Percentiles rank a stretch among this genome's conserved stretches.
Evolutionary conservation across 2,329 filamentous ascomycete genomes (phyloP).

Genomic region (Penicillium sp.): DNA sequence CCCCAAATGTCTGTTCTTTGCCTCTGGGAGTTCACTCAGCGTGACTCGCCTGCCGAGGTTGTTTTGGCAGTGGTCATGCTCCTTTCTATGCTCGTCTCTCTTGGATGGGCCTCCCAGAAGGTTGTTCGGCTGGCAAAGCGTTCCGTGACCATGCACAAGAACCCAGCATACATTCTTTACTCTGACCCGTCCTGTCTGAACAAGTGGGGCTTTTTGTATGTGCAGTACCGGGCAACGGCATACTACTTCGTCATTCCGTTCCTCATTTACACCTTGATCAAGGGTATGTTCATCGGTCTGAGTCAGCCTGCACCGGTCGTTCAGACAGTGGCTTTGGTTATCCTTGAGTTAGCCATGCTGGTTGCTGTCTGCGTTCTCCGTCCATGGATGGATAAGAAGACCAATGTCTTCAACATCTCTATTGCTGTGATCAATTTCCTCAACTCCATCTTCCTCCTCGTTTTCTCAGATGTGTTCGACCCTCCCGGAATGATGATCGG

Average conservation of each 20-base stretch:
- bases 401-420: constrained; percentile 92
- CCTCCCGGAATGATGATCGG: constrained; percentile 80
- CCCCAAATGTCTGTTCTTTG: constrained; percentile 87
- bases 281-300: constrained; percentile 84
- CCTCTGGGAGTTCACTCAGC: constrained; percentile 87
- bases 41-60: constrained; percentile 81
- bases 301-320: constrained; percentile 68
- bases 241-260: constrained; percentile 91
- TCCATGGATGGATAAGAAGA: constrained; percentile 99
- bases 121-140: constrained; percentile 85
- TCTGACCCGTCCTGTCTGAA: constrained; percentile 91
- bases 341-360: constrained; percentile 77
- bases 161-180: constrained; percentile 94
- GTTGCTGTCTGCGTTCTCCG: constrained; percentile 76
- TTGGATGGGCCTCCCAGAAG: constrained; percentile 85
- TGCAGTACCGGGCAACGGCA: constrained; percentile 91
- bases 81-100: constrained; percentile 71
- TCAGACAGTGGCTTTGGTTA: constrained; percentile 77
- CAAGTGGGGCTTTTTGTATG: constrained; percentile 98
- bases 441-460: constrained; percentile 82
- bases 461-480: constrained; percentile 85
- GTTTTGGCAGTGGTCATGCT: constrained; percentile 88
- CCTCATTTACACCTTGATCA: constrained; percentile 76
- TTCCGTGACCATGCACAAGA: constrained; percentile 88
- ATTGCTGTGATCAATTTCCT: constrained; percentile 89